Evolutionary conservation across 768 basidiomycete genomes (phyloP), one percentile per base, ranked within the genome.

Genomic region (Agrocybe pediades): DNA sequence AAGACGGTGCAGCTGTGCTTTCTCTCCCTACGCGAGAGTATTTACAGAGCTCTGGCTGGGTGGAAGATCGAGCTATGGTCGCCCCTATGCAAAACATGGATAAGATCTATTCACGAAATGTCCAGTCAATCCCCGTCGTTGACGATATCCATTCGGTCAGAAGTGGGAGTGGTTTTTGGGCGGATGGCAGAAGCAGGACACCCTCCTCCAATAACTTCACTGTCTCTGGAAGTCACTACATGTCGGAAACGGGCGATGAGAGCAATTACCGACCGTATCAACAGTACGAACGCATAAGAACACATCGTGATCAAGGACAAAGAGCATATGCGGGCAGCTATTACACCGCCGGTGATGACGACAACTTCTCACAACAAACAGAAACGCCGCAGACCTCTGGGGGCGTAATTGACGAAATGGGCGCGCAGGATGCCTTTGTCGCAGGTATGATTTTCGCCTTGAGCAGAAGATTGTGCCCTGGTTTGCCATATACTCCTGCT

Each of bases 391-490:
- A 2, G 72, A 73, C 3, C n/a, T 36, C 33, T 42, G 78, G 76
- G 16, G 74, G 73, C 21, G 69, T 80, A 2, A 71, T 84, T 7
- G 90, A 91, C 62, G 90, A 92, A 59, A 80, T 86, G 9, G 90
- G 90, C 1, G 86, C 87, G 1, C 87, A 92, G 59, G 86, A 89
- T 53, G 90, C 90, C 2, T 92, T 92, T 60, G 81, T 91, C n/a
- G 86, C 88, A 0, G 92, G 90, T 7, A 92, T 94, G 90, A 88
- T 94, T 50, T 93, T 83, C 67, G 83, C 90, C 0, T 65, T 94
- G 59, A 91, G 86, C 51, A 73, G 90, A 59, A 77, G 83, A 41
- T 71, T 91, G 48, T 70, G 86, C 43, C 91, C 91, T 26, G 90
- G 92, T 0, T 69, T 80, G 8, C 92, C 89, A n/a, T 93, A 89